These are phyloP conservation scores for Phytophthora pinifolia DNA, from an alignment of 352 stramenopile species.

Conservation along the genomic window DNA sequence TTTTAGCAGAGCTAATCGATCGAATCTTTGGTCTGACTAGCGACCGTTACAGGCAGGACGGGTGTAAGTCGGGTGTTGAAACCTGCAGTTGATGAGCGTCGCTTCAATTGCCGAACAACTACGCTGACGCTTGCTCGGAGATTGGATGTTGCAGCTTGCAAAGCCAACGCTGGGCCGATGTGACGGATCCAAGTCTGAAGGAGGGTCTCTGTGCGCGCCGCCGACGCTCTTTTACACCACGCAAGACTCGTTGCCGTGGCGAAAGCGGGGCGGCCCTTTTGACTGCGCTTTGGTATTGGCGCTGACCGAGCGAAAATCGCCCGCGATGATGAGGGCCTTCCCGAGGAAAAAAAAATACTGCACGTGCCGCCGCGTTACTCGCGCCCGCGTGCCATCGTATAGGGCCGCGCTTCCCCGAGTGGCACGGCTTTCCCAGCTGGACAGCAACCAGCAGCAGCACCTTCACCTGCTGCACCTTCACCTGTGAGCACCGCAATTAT, in stretches of 20 bases:
- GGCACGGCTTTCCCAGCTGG: slow-evolving; percentile 34
- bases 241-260: slow-evolving; percentile 2
- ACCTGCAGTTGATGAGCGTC: not conserved
- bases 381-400: slow-evolving; percentile 31
- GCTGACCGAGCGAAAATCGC: slow-evolving; percentile 9
- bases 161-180: not conserved
- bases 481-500: too few relatives aligned
- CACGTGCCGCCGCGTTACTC: slow-evolving; percentile 30
- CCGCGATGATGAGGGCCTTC: slow-evolving; percentile 15
- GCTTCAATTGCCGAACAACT: not conserved
- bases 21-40: slow-evolving; percentile 15
- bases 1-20: slow-evolving; percentile 2
- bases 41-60: slow-evolving; percentile 1
- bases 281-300: not conserved
- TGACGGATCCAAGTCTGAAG: slow-evolving; percentile 31
- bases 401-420: slow-evolving; percentile 22
- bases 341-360: slow-evolving; percentile 33
- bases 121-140: not conserved
- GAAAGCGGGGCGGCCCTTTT: not conserved
- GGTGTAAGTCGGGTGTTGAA: not conserved
- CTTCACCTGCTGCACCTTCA: too few relatives aligned
- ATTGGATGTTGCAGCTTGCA: slow-evolving; percentile 7
- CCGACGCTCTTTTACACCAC: slow-evolving; percentile 27
- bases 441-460: slow-evolving; percentile 10
- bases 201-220: slow-evolving; percentile 14